Evolutionary conservation across 148 eudicot species (phyloP).

Genomic region (Chenopodium quinoa): DNA sequence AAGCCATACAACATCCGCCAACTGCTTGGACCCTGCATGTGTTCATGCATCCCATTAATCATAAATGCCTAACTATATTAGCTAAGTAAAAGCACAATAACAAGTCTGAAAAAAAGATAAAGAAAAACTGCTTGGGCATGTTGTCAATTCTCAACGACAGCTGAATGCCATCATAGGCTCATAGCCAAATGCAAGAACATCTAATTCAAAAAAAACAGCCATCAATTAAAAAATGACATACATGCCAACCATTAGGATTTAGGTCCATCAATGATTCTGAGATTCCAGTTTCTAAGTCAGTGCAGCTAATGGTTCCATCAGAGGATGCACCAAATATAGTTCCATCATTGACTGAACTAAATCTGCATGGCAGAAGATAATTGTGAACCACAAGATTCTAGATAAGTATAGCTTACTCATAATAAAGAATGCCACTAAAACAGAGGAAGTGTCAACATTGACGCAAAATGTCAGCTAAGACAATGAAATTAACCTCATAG

Average conservation of each 20-base stretch:
- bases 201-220: not conserved
- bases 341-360: conserved; percentile 72
- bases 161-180: not conserved
- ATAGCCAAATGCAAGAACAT: not conserved
- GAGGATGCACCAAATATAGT: conserved; percentile 82
- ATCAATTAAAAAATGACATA: conserved; percentile 22
- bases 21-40: conserved; percentile 72
- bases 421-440: not conserved
- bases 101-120: too few relatives aligned
- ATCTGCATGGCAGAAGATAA: conserved; percentile 40
- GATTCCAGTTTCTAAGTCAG: conserved; percentile 93
- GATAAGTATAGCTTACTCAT: not conserved
- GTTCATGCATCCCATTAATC: conserved; percentile 10
- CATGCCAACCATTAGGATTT: conserved; percentile 97
- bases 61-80: not conserved
- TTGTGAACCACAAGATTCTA: conserved; percentile 8
- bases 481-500: conserved; percentile 60
- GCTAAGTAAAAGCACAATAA: not conserved
- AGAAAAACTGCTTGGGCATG: not conserved
- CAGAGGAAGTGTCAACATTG: not conserved
- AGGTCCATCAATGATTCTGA: conserved; percentile 74
- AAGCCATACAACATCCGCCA: conserved; percentile 97
- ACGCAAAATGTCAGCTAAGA: not conserved
- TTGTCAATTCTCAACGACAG: not conserved
- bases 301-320: conserved; percentile 88